Evolutionary conservation across 106 monocot genomes (phyloP).

Genomic region (Platanthera guangdongensis): DNA sequence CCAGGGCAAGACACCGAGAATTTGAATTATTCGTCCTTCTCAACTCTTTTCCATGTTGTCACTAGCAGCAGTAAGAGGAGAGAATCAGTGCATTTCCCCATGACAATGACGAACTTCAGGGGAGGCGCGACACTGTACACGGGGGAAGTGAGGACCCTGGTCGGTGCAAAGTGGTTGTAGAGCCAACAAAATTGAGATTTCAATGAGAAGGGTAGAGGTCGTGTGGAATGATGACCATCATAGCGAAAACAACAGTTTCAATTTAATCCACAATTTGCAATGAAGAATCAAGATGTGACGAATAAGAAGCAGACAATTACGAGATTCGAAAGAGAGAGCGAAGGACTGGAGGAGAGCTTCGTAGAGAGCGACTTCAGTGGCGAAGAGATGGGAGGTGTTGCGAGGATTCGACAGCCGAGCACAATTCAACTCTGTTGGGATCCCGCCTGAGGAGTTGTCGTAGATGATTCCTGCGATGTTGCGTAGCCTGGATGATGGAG

Average conservation of each 20-base stretch:
- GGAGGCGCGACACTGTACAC: slow-evolving; percentile 28
- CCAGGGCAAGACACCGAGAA: slow-evolving; percentile 59
- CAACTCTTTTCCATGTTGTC: slow-evolving; percentile 30
- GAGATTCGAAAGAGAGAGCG: too few relatives aligned
- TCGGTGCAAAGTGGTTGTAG: slow-evolving; percentile 33
- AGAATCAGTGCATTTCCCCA: slow-evolving; percentile 51
- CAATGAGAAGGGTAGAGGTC: slow-evolving; percentile 48
- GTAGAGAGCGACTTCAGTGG: too few relatives aligned
- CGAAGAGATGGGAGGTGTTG: too few relatives aligned
- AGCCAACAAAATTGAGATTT: slow-evolving; percentile 43
- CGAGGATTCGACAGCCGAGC: too few relatives aligned
- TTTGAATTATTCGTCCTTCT: slow-evolving; percentile 71
- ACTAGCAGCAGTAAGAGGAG: slow-evolving; percentile 9
- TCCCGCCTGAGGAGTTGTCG: too few relatives aligned
- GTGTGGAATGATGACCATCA: slow-evolving; percentile 61
- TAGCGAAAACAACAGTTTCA: background rate
- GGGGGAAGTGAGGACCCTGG: slow-evolving; percentile 28
- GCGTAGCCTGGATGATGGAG: too few relatives aligned
- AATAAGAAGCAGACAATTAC: too few relatives aligned
- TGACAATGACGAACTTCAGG: slow-evolving; percentile 74
- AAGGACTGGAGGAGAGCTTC: too few relatives aligned
- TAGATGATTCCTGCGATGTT: too few relatives aligned
- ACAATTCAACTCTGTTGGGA: too few relatives aligned
- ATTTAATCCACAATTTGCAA: background rate
- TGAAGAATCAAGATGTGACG: too few relatives aligned